Evolutionary conservation across 139 green algal genomes (phyloP), one percentile per base, ranked within the genome.

Genomic region (Volvox reticuliferus): DNA sequence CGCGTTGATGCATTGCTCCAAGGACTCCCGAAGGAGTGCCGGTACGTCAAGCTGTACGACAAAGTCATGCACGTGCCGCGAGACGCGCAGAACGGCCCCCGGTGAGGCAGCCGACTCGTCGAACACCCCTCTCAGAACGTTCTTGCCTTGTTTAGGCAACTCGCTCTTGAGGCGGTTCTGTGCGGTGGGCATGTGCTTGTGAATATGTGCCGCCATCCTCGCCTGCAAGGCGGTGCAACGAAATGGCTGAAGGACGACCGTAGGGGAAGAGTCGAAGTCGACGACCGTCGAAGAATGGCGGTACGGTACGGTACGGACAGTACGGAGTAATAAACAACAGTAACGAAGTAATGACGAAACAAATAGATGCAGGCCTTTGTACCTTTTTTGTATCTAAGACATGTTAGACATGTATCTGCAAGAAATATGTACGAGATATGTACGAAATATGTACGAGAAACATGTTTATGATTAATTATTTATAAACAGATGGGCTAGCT

Each of bases 31-130:
- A 16, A 84, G 78, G 0, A 84, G 78, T 18, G 36, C 18, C 37
- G 35, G 78, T 44, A 84, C 20, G 78, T 84, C 78, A 12, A 84
- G 78, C 18, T 65, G 36, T 63, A 84, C 37, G 36, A 84, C 78
- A 26, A 1, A 33, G 19, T 84, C 78, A 12, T 32, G 22, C 13
- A 18, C 36, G 78, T 84, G 36, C 37, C 5, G 78, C 17, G 67
- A 0, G 36, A 84, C 36, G 37, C 78, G 36, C 78, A 84, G 35
- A 44, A 84, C 67, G 78, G 0, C 65, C 2, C 65, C 2, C 21
- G 21, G 21, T 12, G 6, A 2, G 65, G 21, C 24, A 5, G 65
- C 65, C 12, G 65, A 73, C 24, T 73, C 65, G 65, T 73, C 12
- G 6, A 73, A 28, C 65, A 28, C 6, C 2, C 16, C 65, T 24